These are phyloP conservation scores for Solanum raphanifolium DNA, from an alignment of 257 asterid genomes.

Conservation along the genomic window DNA sequence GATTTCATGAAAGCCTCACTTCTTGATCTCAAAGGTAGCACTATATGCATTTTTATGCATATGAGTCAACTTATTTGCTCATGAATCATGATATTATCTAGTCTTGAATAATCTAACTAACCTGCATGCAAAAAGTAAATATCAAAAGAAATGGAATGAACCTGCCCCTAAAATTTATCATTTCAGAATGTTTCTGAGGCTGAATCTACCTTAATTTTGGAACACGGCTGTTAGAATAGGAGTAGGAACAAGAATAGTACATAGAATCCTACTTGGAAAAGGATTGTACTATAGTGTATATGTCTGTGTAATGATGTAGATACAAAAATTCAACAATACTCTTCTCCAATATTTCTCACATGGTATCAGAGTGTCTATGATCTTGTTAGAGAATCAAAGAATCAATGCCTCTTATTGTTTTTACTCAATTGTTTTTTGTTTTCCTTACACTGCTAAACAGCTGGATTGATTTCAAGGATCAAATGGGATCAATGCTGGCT, in stretches of 20 bases:
- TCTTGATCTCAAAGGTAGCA: not conserved
- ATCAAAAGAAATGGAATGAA: not conserved
- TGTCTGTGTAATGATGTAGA: not conserved
- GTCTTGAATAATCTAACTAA: not conserved
- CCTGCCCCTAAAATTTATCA: not conserved
- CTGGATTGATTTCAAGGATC: slow-evolving; percentile 65
- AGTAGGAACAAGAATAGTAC: not conserved
- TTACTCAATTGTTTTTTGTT: not conserved
- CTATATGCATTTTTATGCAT: not conserved
- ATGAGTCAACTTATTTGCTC: not conserved
- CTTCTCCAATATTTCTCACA: not conserved
- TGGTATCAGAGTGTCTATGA: too few species aligned
- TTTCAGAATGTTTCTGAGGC: not conserved
- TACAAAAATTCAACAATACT: not conserved
- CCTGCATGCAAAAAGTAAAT: not conserved
- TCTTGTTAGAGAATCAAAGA: too few species aligned
- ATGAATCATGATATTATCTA: not conserved
- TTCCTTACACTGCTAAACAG: slow-evolving; percentile 14
- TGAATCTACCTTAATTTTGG: not conserved
- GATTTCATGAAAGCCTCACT: not conserved
- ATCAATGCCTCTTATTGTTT: not conserved
- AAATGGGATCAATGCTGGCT: slow-evolving; percentile 70
- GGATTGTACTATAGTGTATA: not conserved
- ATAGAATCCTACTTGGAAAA: not conserved
- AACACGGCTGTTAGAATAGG: not conserved